Base-by-base conservation (phyloP, 805 yeast genomes). In the Yarrowia keelungensis region DNA sequence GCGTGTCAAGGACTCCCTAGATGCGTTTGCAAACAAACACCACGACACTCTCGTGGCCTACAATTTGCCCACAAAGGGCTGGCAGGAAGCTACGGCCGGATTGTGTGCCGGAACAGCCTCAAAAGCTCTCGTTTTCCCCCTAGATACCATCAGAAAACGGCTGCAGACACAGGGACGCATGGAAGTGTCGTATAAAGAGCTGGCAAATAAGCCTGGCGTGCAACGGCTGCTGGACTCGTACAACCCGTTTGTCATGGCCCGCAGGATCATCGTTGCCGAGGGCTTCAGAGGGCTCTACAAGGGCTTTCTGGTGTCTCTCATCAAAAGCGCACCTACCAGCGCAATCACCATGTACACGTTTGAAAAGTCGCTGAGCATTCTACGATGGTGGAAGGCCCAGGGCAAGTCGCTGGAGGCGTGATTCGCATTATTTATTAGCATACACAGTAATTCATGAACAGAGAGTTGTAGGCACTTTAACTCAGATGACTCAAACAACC, bases 71-170 rank as follows among this genome's bases (percentile, higher is more conserved):
- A 35, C 72, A 8, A 71, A 73, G 32, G 68, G 68, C 4, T 65
- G 68, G 42, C 75, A 42, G 41, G 88, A 87, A 72, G 86, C 88
- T 8, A 69, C 84, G 43, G 85, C 94, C 76, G 89, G 97, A 54
- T 80, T 91, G 46, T 62, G 86, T 0, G 97, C 97, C 0, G 98
- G 98, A 0, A 81, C 86, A 0, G 72, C 86, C 2, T 85, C 97
- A 12, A 95, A 95, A 76, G 84, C 87, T 0, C 71, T 86, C 0
- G 87, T 91, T 0, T 95, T 91, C 77, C 99, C 99, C 0, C 76
- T 95, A 53, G 99, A 95, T 76, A 86, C 97, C 0, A 76, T 93
- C 2, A 81, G 97, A 26, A 87, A 92, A 74, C 80, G 97, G 46
- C 78, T 89, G 53, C 98, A 94, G 76, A 86, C 93, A 10, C 83